A percentile compares a stretch with the other conserved stretches of the same genome.
phyloP scores from a whole-genome alignment of 2,329 filamentous ascomycete species.

The Microdochium bolleyi region DNA sequence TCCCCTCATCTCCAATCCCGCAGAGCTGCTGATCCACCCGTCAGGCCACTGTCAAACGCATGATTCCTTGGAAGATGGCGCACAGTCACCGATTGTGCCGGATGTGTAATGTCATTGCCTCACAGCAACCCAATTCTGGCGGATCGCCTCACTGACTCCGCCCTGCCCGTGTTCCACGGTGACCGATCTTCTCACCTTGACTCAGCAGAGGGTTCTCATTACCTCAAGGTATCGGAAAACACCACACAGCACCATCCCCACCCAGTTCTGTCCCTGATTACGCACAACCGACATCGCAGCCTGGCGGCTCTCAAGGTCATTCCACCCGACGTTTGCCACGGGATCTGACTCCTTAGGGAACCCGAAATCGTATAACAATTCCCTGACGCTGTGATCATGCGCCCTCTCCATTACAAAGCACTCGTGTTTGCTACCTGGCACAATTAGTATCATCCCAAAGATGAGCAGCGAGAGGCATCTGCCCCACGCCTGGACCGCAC shows the following conservation, averaged over 20 bases:
- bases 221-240: background rate
- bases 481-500: no score
- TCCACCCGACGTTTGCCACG: no score
- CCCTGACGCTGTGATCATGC: no score
- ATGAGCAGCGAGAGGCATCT: no score
- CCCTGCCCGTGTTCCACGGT: background rate
- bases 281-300: background rate
- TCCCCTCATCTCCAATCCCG: background rate
- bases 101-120: background rate
- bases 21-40: background rate
- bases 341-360: no score
- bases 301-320: background rate
- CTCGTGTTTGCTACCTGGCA: no score
- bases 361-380: no score
- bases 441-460: no score
- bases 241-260: background rate
- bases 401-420: no score
- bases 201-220: background rate
- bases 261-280: background rate
- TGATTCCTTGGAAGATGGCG: no score
- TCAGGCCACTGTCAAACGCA: no score
- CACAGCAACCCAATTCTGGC: background rate
- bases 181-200: background rate
- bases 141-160: background rate
- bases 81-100: no score